These are phyloP conservation scores for Coniophora puteana DNA, from an alignment of 1,284 basidiomycete genomes.

Conservation along the genomic window DNA sequence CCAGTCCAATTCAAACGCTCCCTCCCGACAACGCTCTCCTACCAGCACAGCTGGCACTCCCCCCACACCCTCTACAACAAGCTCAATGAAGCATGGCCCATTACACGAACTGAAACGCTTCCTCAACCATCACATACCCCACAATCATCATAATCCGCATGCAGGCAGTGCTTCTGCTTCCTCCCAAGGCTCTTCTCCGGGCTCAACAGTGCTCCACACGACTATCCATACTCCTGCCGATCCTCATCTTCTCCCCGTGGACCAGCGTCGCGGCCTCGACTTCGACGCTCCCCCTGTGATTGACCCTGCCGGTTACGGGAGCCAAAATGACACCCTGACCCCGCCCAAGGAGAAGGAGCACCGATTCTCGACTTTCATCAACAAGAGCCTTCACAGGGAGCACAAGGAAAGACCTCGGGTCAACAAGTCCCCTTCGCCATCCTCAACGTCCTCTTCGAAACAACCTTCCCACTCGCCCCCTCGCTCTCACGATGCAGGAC, in stretches of 20 bases:
- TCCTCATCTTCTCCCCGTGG: conserved; percentile 27
- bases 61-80: conserved; percentile 23
- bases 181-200: conserved; percentile 19
- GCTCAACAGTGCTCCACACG: conserved; percentile 16
- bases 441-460: conserved; percentile 22
- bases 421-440: conserved; percentile 31
- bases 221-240: conserved; percentile 33
- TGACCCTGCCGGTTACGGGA: too few relatives aligned
- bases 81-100: conserved; percentile 53
- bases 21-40: conserved; percentile 10
- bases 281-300: conserved; percentile 27
- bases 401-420: conserved; percentile 16
- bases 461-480: conserved; percentile 23
- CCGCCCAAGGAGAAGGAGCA: conserved; percentile 14
- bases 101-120: conserved; percentile 91
- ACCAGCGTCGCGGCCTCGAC: conserved; percentile 32
- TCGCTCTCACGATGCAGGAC: conserved; percentile 26
- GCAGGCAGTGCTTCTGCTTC: conserved; percentile 14
- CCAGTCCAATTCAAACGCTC: conserved; percentile 2
- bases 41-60: conserved; percentile 12
- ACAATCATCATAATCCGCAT: conserved; percentile 32
- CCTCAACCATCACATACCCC: conserved; percentile 84
- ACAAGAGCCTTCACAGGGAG: conserved; percentile 34
- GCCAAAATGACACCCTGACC: too few relatives aligned
- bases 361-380: conserved; percentile 16